These are phyloP conservation scores for Mortierella sp. DNA, from an alignment of 371 early-diverging fungal genomes.

Conservation along the genomic window DNA sequence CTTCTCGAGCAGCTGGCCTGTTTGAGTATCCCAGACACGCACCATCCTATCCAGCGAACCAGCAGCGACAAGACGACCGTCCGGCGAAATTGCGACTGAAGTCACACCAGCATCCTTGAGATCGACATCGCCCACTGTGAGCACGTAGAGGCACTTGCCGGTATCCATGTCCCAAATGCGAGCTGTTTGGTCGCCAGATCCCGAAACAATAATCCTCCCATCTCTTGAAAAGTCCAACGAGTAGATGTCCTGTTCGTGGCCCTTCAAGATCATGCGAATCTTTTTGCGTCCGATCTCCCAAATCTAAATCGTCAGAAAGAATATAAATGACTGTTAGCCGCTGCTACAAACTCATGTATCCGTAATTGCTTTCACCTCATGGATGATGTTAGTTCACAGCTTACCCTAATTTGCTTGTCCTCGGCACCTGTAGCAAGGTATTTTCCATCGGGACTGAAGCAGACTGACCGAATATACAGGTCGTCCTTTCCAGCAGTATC, in stretches of 20 bases:
- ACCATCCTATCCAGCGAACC: conserved; percentile 95
- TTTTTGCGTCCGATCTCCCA: conserved; percentile 83
- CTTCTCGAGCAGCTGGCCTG: conserved; percentile 86
- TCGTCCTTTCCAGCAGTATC: conserved; percentile 84
- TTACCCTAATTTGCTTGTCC: conserved; percentile 93
- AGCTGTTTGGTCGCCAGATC: conserved; percentile 95
- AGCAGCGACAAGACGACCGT: conserved; percentile 84
- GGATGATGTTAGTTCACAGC: neutral
- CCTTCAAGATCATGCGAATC: conserved; percentile 79
- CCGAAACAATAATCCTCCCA: conserved; percentile 92
- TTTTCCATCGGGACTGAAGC: conserved; percentile 95
- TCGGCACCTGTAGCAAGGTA: conserved; percentile 97
- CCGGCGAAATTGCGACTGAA: conserved; percentile 92
- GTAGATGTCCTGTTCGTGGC: conserved; percentile 98
- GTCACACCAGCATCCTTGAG: conserved; percentile 96
- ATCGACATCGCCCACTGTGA: conserved; percentile 85
- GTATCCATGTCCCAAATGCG: conserved; percentile 90
- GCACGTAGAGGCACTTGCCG: conserved; percentile 77
- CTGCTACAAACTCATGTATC: neutral
- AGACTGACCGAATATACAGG: conserved; percentile 95
- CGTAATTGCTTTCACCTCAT: neutral
- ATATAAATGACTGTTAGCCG: neutral
- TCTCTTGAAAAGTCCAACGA: conserved; percentile 96
- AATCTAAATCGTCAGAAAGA: conserved; percentile 60
- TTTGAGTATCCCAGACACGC: conserved; percentile 93